Conservation (phyloP, 1,284 basidiomycete genomes). For the Microbotryum silenes-acaulis region DNA sequence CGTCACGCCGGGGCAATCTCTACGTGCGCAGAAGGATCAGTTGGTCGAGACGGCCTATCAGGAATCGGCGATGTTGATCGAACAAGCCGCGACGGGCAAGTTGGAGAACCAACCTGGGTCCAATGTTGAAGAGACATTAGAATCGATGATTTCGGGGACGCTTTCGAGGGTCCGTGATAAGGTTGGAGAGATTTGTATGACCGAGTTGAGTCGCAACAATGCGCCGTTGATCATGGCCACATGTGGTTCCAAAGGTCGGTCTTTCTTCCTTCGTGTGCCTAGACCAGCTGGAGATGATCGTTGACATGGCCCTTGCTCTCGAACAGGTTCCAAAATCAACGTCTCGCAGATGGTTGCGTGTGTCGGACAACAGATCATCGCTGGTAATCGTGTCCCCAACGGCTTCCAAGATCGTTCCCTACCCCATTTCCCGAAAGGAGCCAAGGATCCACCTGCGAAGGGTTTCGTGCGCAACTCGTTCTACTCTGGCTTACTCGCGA, state of each 20-base stretch:
- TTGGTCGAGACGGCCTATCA: conserved; percentile 85
- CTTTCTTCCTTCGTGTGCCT: not conserved
- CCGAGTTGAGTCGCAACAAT: conserved; percentile 89
- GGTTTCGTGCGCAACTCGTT: conserved; percentile 96
- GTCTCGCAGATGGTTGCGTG: conserved; percentile 99
- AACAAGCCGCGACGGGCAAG: conserved; percentile 81
- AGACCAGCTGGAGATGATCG: not conserved
- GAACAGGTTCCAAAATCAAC: conserved; percentile 92
- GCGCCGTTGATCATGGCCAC: conserved; percentile 98
- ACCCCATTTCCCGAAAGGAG: conserved; percentile 97
- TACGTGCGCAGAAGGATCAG: conserved; percentile 72
- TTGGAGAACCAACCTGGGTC: conserved; percentile 95
- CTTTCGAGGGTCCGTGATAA: conserved; percentile 91
- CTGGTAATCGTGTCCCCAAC: conserved; percentile 94
- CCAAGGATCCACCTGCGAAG: conserved; percentile 92
- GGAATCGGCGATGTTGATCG: conserved; percentile 78
- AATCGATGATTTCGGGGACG: conserved; percentile 87
- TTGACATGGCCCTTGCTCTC: conserved; percentile 3
- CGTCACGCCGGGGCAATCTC: conserved; percentile 84
- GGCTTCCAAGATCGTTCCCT: conserved; percentile 98
- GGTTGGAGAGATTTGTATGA: conserved; percentile 97
- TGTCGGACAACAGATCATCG: conserved; percentile 98
- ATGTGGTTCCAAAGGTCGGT: conserved; percentile 89
- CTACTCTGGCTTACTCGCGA: conserved; percentile 86
- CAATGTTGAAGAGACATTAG: conserved; percentile 92